phyloP scores from a whole-genome alignment of 1,284 basidiomycete genomes.

The Tylopilus sp. region DNA sequence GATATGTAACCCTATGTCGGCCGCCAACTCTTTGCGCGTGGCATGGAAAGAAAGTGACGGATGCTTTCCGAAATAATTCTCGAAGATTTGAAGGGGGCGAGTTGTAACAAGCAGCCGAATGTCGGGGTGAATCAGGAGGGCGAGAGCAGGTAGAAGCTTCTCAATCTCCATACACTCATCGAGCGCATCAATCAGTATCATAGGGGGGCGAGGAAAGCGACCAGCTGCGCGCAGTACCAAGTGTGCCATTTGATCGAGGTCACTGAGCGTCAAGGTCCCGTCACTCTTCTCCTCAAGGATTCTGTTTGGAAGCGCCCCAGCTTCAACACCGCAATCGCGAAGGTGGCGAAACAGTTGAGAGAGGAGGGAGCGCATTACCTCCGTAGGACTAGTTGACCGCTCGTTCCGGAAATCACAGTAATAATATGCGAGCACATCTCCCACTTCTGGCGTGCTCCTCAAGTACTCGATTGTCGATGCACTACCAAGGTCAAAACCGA shows the following conservation, averaged over 20 bases:
- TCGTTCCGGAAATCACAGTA: constrained; percentile 3
- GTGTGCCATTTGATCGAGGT: background rate
- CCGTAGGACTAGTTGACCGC: background rate
- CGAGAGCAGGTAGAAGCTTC: background rate
- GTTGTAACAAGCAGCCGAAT: constrained; percentile 10
- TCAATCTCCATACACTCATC: constrained; percentile 6
- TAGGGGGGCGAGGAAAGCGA: background rate
- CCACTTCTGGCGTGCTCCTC: background rate
- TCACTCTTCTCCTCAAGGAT: constrained; percentile 9
- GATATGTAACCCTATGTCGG: constrained; percentile 6
- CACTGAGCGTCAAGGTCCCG: background rate
- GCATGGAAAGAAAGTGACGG: constrained; percentile 3
- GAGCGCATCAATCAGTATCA: constrained; percentile 3
- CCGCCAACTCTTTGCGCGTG: background rate
- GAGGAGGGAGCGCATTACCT: background rate
- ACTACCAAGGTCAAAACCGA: background rate
- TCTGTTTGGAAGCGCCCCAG: constrained; percentile 4
- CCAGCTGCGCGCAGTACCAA: constrained; percentile 3
- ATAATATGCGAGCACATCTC: constrained; percentile 1
- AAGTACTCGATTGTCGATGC: background rate
- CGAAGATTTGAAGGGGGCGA: background rate
- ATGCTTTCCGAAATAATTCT: background rate
- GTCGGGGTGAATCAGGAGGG: background rate
- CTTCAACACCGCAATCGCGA: background rate
- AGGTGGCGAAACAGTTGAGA: background rate